phyloP scores from a whole-genome alignment of 2,329 filamentous ascomycete genomes.

The Ambrosiella beaveri region DNA sequence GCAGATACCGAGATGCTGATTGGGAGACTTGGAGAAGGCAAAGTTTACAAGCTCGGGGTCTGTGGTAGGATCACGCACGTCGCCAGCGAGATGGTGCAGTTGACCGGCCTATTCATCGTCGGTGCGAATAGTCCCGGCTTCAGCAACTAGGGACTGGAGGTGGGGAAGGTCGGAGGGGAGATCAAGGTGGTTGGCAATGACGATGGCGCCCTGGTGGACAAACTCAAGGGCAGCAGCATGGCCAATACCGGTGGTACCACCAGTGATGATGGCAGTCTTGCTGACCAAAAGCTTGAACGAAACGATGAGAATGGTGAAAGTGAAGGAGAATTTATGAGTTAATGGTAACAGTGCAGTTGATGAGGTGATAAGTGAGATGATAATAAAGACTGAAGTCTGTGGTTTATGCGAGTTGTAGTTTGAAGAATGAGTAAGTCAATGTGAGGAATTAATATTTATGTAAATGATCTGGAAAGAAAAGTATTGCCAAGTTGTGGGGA shows the following conservation, averaged over 20 bases:
- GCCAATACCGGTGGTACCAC: conserved; percentile 73
- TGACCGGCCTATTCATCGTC: not conserved
- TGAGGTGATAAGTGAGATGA: not conserved
- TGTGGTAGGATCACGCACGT: conserved; percentile 59
- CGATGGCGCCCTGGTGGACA: conserved; percentile 57
- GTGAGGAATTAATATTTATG: no score
- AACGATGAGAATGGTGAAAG: not conserved
- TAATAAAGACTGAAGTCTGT: not conserved
- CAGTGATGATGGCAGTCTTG: conserved; percentile 75
- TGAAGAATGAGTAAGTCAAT: no score
- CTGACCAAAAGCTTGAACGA: conserved; percentile 40
- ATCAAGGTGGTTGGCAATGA: conserved; percentile 66
- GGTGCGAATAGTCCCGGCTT: conserved; percentile 31
- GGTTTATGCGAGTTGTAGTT: no score
- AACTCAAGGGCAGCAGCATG: conserved; percentile 70
- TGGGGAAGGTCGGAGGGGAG: conserved; percentile 33
- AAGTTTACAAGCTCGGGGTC: conserved; percentile 48
- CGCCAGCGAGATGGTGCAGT: conserved; percentile 55
- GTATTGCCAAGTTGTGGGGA: no score
- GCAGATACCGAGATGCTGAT: conserved; percentile 51
- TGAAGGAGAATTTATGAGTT: not conserved
- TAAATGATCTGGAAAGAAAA: no score
- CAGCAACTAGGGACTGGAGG: conserved; percentile 34
- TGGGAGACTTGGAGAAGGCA: conserved; percentile 43
- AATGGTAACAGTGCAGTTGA: no score